A percentile compares a stretch with the other conserved stretches of the same genome.
phyloP scores from a whole-genome alignment of 108 stramenopile species.

The Pseudonitzschia multiseries region DNA sequence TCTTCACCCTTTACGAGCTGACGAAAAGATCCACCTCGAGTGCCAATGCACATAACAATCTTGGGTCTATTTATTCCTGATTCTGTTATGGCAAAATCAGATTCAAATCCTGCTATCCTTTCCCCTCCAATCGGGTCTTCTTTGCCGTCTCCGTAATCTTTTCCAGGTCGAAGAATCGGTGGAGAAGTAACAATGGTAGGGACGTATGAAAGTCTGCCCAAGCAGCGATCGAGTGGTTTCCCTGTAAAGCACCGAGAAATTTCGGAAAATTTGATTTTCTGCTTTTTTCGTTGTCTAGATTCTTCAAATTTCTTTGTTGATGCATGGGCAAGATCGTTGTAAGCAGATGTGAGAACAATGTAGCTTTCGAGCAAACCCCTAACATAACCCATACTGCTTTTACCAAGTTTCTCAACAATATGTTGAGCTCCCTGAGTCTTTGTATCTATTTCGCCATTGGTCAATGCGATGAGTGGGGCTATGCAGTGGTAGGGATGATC shows the following conservation, averaged over 20 bases:
- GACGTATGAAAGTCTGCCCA: conserved; percentile 25
- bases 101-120: conserved; percentile 62
- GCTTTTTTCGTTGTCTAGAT: conserved; percentile 49
- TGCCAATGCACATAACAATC: conserved; percentile 82
- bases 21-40: conserved; percentile 65
- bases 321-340: conserved; percentile 65
- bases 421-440: conserved; percentile 62
- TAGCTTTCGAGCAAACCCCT: conserved; percentile 59
- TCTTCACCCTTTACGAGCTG: conserved; percentile 95
- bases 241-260: conserved; percentile 6
- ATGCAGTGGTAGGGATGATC: conserved; percentile 90
- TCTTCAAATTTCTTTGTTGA: conserved; percentile 22
- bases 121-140: conserved; percentile 72
- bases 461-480: conserved; percentile 71
- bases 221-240: conserved; percentile 36
- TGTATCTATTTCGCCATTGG: conserved; percentile 65
- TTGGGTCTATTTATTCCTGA: conserved; percentile 87
- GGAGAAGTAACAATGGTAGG: conserved; percentile 75
- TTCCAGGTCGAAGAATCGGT: conserved; percentile 56
- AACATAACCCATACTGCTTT: conserved; percentile 40
- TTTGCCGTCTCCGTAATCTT: conserved; percentile 64
- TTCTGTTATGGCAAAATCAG: conserved; percentile 71
- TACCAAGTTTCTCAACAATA: conserved; percentile 48
- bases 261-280: conserved; percentile 32
- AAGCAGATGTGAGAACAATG: conserved; percentile 49